A percentile compares a stretch with the other conserved stretches of the same genome.
These are phyloP conservation scores for Aureobasidium pullulans DNA, from an alignment of 2,329 filamentous ascomycete species.

Conservation along the genomic window DNA sequence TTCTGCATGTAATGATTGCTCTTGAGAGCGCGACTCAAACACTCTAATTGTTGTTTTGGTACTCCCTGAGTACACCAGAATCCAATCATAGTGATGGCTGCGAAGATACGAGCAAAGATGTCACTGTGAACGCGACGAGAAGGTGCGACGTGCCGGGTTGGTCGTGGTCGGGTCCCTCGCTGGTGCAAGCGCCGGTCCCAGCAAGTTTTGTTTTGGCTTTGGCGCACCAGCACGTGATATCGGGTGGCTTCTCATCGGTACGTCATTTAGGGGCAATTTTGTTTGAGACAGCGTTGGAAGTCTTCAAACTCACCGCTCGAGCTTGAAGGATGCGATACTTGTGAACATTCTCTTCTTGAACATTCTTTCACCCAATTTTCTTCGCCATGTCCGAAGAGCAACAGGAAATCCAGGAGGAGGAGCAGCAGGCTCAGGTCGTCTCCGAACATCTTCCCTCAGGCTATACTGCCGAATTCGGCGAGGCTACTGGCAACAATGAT, in stretches of 20 bases:
- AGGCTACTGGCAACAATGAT: neutral
- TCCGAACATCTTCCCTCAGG: conserved; percentile 16
- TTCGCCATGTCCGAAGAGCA: neutral
- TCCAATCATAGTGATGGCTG: neutral
- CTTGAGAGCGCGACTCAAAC: neutral
- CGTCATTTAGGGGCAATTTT: conserved; percentile 11
- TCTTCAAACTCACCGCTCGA: conserved; percentile 4
- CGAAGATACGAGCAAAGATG: neutral
- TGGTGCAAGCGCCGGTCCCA: neutral
- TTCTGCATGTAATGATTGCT: too few relatives aligned
- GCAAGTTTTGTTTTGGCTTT: neutral
- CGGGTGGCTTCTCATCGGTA: neutral
- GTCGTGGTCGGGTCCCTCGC: neutral
- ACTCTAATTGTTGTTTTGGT: neutral
- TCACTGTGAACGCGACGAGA: neutral
- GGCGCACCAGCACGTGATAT: neutral
- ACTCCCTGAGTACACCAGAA: neutral
- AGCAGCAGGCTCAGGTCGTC: conserved; percentile 14
- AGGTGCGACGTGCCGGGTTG: neutral
- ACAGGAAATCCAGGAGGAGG: neutral
- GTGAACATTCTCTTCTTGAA: neutral
- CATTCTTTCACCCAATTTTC: neutral
- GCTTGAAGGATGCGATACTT: neutral
- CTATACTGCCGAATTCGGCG: conserved; percentile 14
- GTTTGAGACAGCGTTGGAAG: neutral